A percentile compares a stretch with the other conserved stretches of the same genome.
Conservation (phyloP, 2,329 filamentous ascomycete species). For the Geosmithia morbida region DNA sequence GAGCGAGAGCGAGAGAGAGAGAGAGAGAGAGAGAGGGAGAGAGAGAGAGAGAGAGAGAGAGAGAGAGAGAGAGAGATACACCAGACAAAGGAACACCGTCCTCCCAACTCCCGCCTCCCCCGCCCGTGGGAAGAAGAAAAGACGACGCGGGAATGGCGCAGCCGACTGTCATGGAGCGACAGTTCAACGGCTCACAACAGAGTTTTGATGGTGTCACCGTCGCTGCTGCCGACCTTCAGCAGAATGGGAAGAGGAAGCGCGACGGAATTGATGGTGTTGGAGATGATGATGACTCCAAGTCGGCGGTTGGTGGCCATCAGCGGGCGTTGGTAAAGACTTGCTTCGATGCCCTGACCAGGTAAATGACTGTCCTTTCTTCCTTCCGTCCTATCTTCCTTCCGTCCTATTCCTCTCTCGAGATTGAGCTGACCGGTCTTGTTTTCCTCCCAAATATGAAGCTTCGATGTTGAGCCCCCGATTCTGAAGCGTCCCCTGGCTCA, state of each 20-base stretch:
- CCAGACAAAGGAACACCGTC: too few relatives aligned
- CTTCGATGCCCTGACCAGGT: constrained; percentile 23
- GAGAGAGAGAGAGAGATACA: too few relatives aligned
- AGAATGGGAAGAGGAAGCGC: constrained; percentile 41
- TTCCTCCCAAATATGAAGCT: constrained; percentile 12
- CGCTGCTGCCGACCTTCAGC: constrained; percentile 9
- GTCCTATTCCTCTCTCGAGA: not conserved
- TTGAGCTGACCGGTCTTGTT: not conserved
- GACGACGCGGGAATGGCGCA: constrained; percentile 20
- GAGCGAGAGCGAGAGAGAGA: too few relatives aligned
- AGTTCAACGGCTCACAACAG: constrained; percentile 24
- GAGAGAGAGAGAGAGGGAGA: too few relatives aligned
- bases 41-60: too few relatives aligned
- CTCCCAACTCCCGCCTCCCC: not conserved
- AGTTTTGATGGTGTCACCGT: constrained; percentile 12
- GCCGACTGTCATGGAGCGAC: constrained; percentile 16
- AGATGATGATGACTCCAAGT: constrained; percentile 10
- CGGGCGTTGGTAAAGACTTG: constrained; percentile 22
- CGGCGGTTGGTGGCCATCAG: constrained; percentile 12
- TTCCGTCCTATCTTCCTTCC: too few relatives aligned
- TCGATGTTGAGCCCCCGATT: constrained; percentile 38
- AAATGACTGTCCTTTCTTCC: constrained; percentile 5
- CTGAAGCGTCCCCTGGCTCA: constrained; percentile 38
- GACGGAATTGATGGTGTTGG: constrained; percentile 28
- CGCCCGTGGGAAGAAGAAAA: not conserved